A percentile compares a stretch with the other conserved stretches of the same genome.
Evolutionary conservation across 2,329 filamentous ascomycete species (phyloP).

Genomic region (Alternaria sp.): DNA sequence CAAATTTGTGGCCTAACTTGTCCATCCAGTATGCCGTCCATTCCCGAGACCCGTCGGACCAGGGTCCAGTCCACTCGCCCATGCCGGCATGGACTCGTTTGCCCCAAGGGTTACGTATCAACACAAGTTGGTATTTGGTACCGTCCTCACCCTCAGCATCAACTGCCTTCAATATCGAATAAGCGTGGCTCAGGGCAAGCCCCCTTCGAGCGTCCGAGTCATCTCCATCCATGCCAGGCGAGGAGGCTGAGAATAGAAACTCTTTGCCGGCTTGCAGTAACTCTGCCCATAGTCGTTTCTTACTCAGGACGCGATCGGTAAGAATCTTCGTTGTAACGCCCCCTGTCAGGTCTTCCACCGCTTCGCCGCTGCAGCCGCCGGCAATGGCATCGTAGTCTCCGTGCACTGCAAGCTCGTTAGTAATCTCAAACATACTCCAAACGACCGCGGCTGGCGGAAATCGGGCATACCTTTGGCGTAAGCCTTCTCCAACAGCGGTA

Average conservation of each 20-base stretch:
- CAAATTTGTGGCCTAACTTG: slow-evolving; percentile 73
- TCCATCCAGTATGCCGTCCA: slow-evolving; percentile 82
- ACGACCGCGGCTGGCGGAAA: neutral
- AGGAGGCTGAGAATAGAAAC: slow-evolving; percentile 72
- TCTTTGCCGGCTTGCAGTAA: slow-evolving; percentile 75
- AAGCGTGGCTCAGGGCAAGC: slow-evolving; percentile 56
- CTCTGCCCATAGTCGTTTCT: slow-evolving; percentile 84
- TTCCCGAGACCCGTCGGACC: slow-evolving; percentile 81
- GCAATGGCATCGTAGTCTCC: slow-evolving; percentile 78
- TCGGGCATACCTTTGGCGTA: slow-evolving; percentile 67
- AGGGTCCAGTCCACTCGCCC: slow-evolving; percentile 77
- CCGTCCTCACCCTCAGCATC: slow-evolving; percentile 56
- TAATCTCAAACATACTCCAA: neutral
- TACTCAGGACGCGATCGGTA: slow-evolving; percentile 73
- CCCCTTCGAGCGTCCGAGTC: slow-evolving; percentile 62
- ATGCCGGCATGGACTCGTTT: slow-evolving; percentile 53
- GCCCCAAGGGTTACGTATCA: slow-evolving; percentile 80
- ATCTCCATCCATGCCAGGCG: slow-evolving; percentile 62
- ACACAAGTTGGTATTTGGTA: slow-evolving; percentile 60
- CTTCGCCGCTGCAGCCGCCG: slow-evolving; percentile 67
- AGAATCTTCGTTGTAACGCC: slow-evolving; percentile 73
- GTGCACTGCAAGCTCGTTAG: slow-evolving; percentile 59
- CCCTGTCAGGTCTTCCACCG: slow-evolving; percentile 65
- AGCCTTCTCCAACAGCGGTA: slow-evolving; percentile 80
- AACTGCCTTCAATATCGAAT: slow-evolving; percentile 63